Evolutionary conservation across 2,329 filamentous ascomycete genomes (phyloP).

Genomic region (Rhynchosporium secalis): DNA sequence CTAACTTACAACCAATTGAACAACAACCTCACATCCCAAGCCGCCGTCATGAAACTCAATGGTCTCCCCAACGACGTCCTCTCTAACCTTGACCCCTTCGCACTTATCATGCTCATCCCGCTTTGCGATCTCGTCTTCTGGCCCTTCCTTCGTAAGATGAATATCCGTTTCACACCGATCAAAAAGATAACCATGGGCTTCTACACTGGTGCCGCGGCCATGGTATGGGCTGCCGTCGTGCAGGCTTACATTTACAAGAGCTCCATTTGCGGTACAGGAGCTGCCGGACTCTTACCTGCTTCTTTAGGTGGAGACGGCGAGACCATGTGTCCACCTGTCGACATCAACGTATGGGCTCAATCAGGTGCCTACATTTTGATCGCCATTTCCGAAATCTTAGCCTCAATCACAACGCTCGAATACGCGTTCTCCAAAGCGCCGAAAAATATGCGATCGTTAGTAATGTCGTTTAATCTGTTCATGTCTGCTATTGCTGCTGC

Average conservation of each 20-base stretch:
- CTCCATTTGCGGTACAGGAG: constrained; percentile 59
- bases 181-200: constrained; percentile 75
- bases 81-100: constrained; percentile 73
- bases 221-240: constrained; percentile 58
- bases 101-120: constrained; percentile 74
- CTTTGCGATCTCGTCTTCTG: constrained; percentile 70
- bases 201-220: constrained; percentile 61
- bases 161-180: constrained; percentile 70
- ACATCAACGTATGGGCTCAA: constrained; percentile 66
- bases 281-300: constrained; percentile 44
- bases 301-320: constrained; percentile 46
- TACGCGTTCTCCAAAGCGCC: constrained; percentile 79
- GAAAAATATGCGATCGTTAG: constrained; percentile 78
- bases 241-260: constrained; percentile 64
- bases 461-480: constrained; percentile 68
- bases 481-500: constrained; percentile 70
- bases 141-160: constrained; percentile 62
- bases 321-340: constrained; percentile 46
- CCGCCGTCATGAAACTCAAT: constrained; percentile 63
- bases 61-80: constrained; percentile 78
- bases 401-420: constrained; percentile 64
- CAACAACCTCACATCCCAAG: constrained; percentile 63
- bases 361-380: constrained; percentile 49
- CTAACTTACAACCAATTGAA: constrained; percentile 48
- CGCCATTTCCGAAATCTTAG: constrained; percentile 58